Evolutionary conservation across 352 stramenopile genomes (phyloP), one percentile per base, ranked within the genome.

Genomic region (Globisporangium irregulare): DNA sequence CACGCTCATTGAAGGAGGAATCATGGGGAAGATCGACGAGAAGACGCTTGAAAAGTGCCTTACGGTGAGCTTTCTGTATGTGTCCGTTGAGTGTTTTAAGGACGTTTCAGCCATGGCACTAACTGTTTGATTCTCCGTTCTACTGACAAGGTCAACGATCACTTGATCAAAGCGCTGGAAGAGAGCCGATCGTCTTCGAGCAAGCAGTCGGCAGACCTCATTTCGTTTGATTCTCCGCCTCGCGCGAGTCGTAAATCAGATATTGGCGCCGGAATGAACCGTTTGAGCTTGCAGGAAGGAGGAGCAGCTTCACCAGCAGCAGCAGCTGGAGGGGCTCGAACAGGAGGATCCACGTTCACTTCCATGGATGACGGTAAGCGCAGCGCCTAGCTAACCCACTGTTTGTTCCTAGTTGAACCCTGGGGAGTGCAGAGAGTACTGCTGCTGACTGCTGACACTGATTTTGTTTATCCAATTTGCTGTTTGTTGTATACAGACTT

Each of bases 1-100:
- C 71, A 91, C 86, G 53, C 71, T 95, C 14, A 95, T 95, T 70
- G 88, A 95, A 75, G 88, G 86, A 59, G 88, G 88, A 0, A 77
- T 95, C 53, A 87, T 88, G 73, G 88, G 86, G 66, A 94, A 93
- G 73, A 87, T 95, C 60, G 82, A 93, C 67, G 88, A 95, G 58
- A 71, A 72, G 24, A 94, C 82, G 25, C 69, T 95, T 18, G 88
- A 95, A 68, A 70, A 87, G 64, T 95, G 88, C 66, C 77, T 95
- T n/a, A 94, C 84, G 57, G 87, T 95, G 68, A 36, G 81, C 71
- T 22, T 1, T 20, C 0, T n/a, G 7, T 24, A 32, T 1, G 6
- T 25, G 12, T 4, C 14, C 56, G 10, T 3, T 27, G 24, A 48
- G 59, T 22, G 20, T 4, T 46, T 64, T 51, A 14, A 29, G 27